Percentiles rank a stretch among this genome's conserved stretches.
phyloP scores from a whole-genome alignment of 1,284 basidiomycete species.

The Agaricales sp. region DNA sequence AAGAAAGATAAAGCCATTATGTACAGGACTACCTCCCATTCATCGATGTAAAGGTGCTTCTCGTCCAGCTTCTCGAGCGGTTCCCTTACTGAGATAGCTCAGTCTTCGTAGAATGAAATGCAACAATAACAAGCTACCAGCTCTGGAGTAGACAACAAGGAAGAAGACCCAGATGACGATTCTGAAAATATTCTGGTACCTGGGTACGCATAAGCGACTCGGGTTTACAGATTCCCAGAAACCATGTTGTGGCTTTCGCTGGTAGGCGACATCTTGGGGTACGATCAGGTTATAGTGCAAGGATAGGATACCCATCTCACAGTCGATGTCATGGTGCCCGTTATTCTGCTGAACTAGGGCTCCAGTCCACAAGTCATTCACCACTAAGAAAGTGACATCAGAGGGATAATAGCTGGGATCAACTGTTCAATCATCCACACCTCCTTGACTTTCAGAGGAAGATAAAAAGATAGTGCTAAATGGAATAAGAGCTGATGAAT shows the following conservation, averaged over 20 bases:
- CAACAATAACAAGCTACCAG: constrained; percentile 38
- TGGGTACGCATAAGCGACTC: constrained; percentile 77
- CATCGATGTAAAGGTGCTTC: constrained; percentile 44
- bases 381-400: constrained; percentile 47
- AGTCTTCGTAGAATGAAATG: background rate
- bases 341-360: constrained; percentile 72
- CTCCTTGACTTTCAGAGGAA: constrained; percentile 78
- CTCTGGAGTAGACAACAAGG: constrained; percentile 78
- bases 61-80: constrained; percentile 55
- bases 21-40: constrained; percentile 74
- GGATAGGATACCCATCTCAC: constrained; percentile 24
- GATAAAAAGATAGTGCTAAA: constrained; percentile 77
- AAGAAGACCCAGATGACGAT: constrained; percentile 80
- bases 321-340: constrained; percentile 58
- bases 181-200: constrained; percentile 71
- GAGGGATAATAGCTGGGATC: background rate
- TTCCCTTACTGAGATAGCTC: constrained; percentile 47
- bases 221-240: constrained; percentile 72
- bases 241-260: constrained; percentile 31
- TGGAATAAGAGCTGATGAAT: constrained; percentile 6
- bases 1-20: constrained; percentile 66
- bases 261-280: constrained; percentile 48
- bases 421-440: constrained; percentile 24
- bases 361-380: constrained; percentile 73
- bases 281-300: constrained; percentile 2